These are phyloP conservation scores for Eucommia ulmoides DNA, from an alignment of 257 asterid genomes.

Conservation along the genomic window DNA sequence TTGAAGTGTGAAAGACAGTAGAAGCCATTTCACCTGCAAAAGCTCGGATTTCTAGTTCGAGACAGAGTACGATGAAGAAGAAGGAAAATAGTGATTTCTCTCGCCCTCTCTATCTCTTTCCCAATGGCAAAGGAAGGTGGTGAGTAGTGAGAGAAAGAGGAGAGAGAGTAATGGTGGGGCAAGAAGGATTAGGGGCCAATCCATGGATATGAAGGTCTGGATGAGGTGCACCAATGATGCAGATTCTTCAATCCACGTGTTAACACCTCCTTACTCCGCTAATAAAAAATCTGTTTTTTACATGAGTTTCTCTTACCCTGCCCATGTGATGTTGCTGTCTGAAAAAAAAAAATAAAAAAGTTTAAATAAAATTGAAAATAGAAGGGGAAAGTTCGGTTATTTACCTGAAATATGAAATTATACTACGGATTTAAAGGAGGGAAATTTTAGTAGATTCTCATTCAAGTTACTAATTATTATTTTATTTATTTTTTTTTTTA, in stretches of 20 bases:
- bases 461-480: too few relatives aligned
- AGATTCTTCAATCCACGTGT: constrained; percentile 40
- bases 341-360: too few relatives aligned
- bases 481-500: too few relatives aligned
- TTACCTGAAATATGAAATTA: too few relatives aligned
- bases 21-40: constrained; percentile 48
- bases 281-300: too few relatives aligned
- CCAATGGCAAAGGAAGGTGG: neutral
- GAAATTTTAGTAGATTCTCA: too few relatives aligned
- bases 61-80: neutral
- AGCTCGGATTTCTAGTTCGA: neutral
- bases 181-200: constrained; percentile 29
- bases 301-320: too few relatives aligned
- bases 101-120: neutral
- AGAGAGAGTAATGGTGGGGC: constrained; percentile 31
- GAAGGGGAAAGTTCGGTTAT: too few relatives aligned
- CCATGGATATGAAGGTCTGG: constrained; percentile 19
- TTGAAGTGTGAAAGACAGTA: constrained; percentile 30
- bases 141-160: neutral
- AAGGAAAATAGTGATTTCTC: neutral
- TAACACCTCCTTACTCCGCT: constrained; percentile 8
- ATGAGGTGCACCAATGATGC: constrained; percentile 16
- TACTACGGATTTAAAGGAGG: too few relatives aligned
- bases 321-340: too few relatives aligned
- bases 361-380: too few relatives aligned